Conservation (phyloP, 2,329 filamentous ascomycete species). For the Pestalotiopsis sp. region DNA sequence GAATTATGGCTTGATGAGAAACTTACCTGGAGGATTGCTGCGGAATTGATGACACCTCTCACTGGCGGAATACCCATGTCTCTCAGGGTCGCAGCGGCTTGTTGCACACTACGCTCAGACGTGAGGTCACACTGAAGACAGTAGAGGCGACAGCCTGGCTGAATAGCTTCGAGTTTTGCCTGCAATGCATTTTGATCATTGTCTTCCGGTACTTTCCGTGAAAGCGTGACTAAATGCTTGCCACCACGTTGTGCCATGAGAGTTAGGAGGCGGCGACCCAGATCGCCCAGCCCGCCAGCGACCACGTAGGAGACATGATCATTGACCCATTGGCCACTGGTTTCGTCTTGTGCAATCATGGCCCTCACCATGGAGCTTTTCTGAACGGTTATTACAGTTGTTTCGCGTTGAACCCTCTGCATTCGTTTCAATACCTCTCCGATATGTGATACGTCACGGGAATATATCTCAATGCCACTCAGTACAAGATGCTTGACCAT, state of each 20-base stretch:
- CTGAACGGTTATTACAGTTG: background rate
- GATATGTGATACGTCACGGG: no score
- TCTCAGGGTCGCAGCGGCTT: no score
- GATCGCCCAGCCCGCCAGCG: slow-evolving; percentile 20
- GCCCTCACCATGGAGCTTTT: background rate
- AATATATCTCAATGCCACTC: no score
- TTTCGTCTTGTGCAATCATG: no score
- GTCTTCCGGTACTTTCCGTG: background rate
- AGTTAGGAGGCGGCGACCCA: slow-evolving; percentile 16
- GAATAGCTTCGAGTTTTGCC: slow-evolving; percentile 1
- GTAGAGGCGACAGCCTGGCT: slow-evolving; percentile 12
- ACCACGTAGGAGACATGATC: slow-evolving; percentile 16
- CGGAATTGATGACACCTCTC: no score
- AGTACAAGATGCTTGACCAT: no score
- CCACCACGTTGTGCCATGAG: slow-evolving; percentile 19
- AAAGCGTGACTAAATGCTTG: slow-evolving; percentile 11
- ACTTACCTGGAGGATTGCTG: no score
- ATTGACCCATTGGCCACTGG: background rate
- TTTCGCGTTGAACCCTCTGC: no score
- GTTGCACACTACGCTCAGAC: background rate
- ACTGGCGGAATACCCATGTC: no score
- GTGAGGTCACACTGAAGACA: slow-evolving; percentile 13
- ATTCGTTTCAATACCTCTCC: no score
- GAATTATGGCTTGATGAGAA: no score
- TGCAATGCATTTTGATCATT: background rate